These are phyloP conservation scores for Eimeria necatrix DNA, from an alignment of 169 alveolate genomes.

Conservation along the genomic window DNA sequence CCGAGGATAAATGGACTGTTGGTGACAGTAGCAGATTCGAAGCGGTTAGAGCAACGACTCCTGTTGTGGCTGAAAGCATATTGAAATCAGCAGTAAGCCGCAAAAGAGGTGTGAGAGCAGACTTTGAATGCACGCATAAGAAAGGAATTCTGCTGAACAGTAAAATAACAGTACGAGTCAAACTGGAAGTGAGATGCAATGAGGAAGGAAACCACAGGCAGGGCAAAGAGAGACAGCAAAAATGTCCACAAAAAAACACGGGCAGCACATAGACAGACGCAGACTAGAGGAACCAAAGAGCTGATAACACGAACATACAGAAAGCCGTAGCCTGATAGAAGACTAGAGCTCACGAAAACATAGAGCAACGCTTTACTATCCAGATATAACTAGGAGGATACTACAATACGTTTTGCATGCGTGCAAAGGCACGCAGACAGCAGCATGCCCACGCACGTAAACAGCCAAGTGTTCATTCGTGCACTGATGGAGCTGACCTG, in stretches of 20 bases:
- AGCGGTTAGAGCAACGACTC: conserved; percentile 51
- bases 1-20: conserved; percentile 30
- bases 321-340: not conserved
- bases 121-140: too few relatives aligned
- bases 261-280: not conserved
- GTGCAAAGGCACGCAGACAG: not conserved
- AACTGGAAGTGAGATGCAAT: not conserved
- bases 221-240: not conserved
- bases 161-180: not conserved
- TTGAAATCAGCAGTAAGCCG: not conserved
- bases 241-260: not conserved
- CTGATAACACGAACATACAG: not conserved
- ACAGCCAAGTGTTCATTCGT: not conserved
- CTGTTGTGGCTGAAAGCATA: conserved; percentile 22
- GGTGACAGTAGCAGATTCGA: conserved; percentile 48
- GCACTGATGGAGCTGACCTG: not conserved
- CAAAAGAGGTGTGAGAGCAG: too few relatives aligned
- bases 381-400: too few relatives aligned
- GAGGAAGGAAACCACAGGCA: not conserved
- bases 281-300: not conserved
- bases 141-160: too few relatives aligned
- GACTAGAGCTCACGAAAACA: not conserved
- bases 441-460: not conserved
- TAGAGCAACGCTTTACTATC: not conserved
- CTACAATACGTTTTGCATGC: not conserved